These are phyloP conservation scores for Zasmidium angulare DNA, from an alignment of 2,329 filamentous ascomycete genomes.

Conservation along the genomic window DNA sequence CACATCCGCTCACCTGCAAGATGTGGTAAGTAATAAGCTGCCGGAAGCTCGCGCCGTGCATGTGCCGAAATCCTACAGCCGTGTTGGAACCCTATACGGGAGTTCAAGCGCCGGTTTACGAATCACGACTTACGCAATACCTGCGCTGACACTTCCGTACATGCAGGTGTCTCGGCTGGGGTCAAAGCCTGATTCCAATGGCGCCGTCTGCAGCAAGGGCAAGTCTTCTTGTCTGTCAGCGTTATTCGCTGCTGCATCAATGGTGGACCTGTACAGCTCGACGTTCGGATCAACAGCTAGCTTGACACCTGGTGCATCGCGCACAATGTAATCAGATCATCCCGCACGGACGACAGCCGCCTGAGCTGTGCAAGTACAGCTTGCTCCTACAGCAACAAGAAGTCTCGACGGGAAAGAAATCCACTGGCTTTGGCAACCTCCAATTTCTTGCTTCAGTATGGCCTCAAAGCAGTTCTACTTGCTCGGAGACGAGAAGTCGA, in stretches of 20 bases:
- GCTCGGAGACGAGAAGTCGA: slow-evolving; percentile 27
- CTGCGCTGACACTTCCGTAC: too few relatives aligned
- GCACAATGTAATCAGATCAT: too few relatives aligned
- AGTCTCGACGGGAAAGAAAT: too few relatives aligned
- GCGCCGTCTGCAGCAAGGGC: neutral
- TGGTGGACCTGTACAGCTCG: neutral
- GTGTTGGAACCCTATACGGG: neutral
- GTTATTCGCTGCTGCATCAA: too few relatives aligned
- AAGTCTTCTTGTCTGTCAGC: neutral
- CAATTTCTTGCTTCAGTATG: neutral
- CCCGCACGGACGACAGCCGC: too few relatives aligned
- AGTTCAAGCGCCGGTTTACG: neutral
- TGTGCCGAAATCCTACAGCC: neutral
- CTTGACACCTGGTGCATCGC: too few relatives aligned
- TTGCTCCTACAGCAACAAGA: too few relatives aligned
- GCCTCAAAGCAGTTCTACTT: slow-evolving; percentile 29
- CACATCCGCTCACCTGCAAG: too few relatives aligned
- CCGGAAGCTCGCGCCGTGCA: neutral
- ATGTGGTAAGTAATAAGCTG: neutral
- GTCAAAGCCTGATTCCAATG: neutral
- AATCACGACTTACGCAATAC: neutral
- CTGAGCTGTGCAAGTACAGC: too few relatives aligned
- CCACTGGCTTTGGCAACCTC: neutral
- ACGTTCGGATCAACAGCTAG: too few relatives aligned
- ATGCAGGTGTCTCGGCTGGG: too few relatives aligned